Evolutionary conservation across 257 asterid species (phyloP).

Genomic region (Avicennia marina): DNA sequence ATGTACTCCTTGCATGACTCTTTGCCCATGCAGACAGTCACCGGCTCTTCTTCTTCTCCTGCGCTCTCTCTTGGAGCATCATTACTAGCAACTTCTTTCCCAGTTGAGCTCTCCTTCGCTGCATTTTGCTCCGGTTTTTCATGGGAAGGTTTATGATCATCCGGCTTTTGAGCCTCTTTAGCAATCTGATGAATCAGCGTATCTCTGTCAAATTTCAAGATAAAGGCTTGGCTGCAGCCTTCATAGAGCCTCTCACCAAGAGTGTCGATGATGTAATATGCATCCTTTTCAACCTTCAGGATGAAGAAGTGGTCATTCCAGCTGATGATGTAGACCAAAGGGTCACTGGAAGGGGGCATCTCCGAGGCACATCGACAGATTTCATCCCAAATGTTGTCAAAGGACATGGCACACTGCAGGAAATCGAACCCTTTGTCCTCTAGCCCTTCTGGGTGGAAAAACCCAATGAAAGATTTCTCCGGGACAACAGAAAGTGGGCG

Average conservation of each 20-base stretch:
- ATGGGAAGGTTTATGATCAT: slow-evolving; percentile 23
- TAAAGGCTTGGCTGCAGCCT: slow-evolving; percentile 81
- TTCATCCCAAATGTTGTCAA: slow-evolving; percentile 85
- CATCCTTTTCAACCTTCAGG: slow-evolving; percentile 61
- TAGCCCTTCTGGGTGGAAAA: slow-evolving; percentile 61
- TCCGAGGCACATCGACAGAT: slow-evolving; percentile 24
- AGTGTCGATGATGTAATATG: slow-evolving; percentile 71
- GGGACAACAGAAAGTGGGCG: slow-evolving; percentile 59
- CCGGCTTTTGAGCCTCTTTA: slow-evolving; percentile 24
- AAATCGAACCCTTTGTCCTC: slow-evolving; percentile 56
- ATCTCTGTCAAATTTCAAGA: slow-evolving; percentile 63
- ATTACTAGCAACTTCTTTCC: slow-evolving; percentile 13
- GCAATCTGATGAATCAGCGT: slow-evolving; percentile 26
- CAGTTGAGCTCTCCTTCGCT: slow-evolving; percentile 19
- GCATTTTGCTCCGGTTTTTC: slow-evolving; percentile 2
- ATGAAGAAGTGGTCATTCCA: slow-evolving; percentile 89
- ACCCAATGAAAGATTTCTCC: slow-evolving; percentile 68
- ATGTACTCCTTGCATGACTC: slow-evolving; percentile 64
- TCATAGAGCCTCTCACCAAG: slow-evolving; percentile 83
- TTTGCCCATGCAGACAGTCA: slow-evolving; percentile 42
- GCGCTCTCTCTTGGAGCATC: slow-evolving; percentile 26
- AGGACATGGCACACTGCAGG: slow-evolving; percentile 74
- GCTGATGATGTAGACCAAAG: slow-evolving; percentile 56
- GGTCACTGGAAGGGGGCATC: background rate
- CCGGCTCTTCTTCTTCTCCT: slow-evolving; percentile 27